phyloP scores from a whole-genome alignment of 495 filamentous ascomycete genomes.

The Podospora fimiseda region DNA sequence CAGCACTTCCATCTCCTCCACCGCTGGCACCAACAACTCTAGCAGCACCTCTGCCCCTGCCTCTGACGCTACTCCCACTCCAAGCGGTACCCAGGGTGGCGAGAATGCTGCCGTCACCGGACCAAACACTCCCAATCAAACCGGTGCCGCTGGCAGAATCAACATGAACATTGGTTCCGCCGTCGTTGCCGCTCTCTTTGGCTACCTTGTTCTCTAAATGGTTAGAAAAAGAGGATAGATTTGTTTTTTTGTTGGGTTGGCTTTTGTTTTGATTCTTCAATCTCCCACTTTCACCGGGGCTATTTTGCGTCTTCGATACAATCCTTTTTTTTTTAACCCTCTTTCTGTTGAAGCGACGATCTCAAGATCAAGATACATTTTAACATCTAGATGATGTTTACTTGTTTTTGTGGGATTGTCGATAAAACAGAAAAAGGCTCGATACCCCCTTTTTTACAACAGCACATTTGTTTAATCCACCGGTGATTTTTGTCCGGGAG shows the following conservation, averaged over 20 bases:
- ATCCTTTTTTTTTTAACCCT: slow-evolving; percentile 17
- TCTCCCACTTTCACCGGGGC: slow-evolving; percentile 8
- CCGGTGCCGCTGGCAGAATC: slow-evolving; percentile 21
- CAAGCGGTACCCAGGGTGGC: neutral
- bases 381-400: neutral
- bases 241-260: slow-evolving; percentile 1
- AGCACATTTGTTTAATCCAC: neutral
- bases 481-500: neutral
- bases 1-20: slow-evolving; percentile 4
- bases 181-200: slow-evolving; percentile 22
- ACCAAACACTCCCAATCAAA: slow-evolving; percentile 4
- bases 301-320: slow-evolving; percentile 23
- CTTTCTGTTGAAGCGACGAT: neutral
- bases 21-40: slow-evolving; percentile 4
- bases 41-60: slow-evolving; percentile 13
- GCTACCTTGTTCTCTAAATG: slow-evolving; percentile 26
- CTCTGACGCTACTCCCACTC: slow-evolving; percentile 9
- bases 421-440: neutral
- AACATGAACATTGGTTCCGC: slow-evolving; percentile 15
- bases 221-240: neutral
- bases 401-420: neutral
- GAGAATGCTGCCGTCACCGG: neutral
- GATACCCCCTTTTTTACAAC: neutral
- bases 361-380: neutral
- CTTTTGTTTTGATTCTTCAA: slow-evolving; percentile 2